A percentile compares a stretch with the other conserved stretches of the same genome.
Conservation (phyloP, 345 rosid genomes). For the Lagerstroemia speciosa region DNA sequence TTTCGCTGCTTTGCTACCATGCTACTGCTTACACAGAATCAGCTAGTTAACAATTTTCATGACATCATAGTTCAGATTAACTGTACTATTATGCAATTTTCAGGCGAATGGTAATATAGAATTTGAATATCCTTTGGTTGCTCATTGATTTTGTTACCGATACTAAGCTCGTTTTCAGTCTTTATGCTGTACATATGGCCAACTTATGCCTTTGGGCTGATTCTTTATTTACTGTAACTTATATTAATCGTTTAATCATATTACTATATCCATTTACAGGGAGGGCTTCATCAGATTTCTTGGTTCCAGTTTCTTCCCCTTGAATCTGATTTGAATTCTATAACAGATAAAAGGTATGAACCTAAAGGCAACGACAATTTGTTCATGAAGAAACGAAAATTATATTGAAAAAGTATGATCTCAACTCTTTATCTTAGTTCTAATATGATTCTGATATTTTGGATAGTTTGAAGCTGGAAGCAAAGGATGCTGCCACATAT, state of each 20-base stretch:
- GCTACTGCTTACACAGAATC: neutral
- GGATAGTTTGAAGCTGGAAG: slow-evolving; percentile 62
- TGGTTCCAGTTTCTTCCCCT: slow-evolving; percentile 97
- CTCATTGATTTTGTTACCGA: no score
- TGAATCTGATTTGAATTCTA: slow-evolving; percentile 65
- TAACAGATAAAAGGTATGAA: slow-evolving; percentile 65
- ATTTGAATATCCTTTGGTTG: neutral
- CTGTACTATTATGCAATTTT: neutral
- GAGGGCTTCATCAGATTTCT: slow-evolving; percentile 73
- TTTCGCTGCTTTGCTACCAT: neutral
- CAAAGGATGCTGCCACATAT: slow-evolving; percentile 72
- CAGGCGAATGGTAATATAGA: neutral
- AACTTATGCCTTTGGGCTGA: neutral
- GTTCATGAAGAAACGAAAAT: neutral
- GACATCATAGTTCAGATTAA: neutral
- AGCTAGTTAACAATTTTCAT: neutral
- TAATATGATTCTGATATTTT: slow-evolving; percentile 15
- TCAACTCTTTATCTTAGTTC: slow-evolving; percentile 4
- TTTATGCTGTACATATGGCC: neutral
- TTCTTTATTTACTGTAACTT: neutral
- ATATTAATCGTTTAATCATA: neutral
- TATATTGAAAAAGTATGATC: slow-evolving; percentile 5
- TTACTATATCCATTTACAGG: slow-evolving; percentile 29
- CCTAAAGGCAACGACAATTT: neutral
- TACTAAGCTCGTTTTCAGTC: no score